These are phyloP conservation scores for Colletotrichum sp. DNA, from an alignment of 2,329 filamentous ascomycete species.

Conservation along the genomic window DNA sequence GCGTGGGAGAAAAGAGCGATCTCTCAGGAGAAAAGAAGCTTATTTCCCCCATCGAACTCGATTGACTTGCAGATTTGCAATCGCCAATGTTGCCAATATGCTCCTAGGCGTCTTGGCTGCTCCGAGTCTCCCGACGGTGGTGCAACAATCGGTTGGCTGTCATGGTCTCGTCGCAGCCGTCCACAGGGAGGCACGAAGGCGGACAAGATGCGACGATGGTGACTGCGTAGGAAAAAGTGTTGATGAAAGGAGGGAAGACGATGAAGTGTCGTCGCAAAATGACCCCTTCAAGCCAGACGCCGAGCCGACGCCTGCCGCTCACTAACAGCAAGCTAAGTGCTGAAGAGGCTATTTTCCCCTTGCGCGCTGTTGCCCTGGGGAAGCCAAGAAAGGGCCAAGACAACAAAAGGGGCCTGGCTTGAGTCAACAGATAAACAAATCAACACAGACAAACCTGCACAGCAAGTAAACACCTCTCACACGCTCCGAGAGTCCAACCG, in stretches of 20 bases:
- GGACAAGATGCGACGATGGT: neutral
- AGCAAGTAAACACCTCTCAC: neutral
- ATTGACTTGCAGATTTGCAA: neutral
- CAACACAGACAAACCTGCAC: neutral
- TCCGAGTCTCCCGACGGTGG: neutral
- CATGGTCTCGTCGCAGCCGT: neutral
- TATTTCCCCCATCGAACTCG: neutral
- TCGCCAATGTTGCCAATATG: slow-evolving; percentile 5
- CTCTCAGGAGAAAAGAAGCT: neutral
- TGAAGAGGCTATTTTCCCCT: neutral
- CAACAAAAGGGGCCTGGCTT: neutral
- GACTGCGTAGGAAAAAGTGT: neutral
- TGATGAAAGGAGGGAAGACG: neutral
- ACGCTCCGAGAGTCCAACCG: neutral
- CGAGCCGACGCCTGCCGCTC: slow-evolving; percentile 9
- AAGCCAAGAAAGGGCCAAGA: slow-evolving; percentile 6
- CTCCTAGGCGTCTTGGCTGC: neutral
- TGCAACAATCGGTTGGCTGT: neutral
- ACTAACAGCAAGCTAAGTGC: neutral
- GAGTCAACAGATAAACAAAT: slow-evolving; percentile 4
- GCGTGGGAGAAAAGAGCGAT: neutral
- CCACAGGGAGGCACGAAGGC: neutral
- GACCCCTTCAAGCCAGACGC: slow-evolving; percentile 9
- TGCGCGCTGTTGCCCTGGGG: slow-evolving; percentile 7
- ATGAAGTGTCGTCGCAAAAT: neutral